Evolutionary conservation across 2,329 filamentous ascomycete species (phyloP).

Genomic region (Rachicladosporium sp.): DNA sequence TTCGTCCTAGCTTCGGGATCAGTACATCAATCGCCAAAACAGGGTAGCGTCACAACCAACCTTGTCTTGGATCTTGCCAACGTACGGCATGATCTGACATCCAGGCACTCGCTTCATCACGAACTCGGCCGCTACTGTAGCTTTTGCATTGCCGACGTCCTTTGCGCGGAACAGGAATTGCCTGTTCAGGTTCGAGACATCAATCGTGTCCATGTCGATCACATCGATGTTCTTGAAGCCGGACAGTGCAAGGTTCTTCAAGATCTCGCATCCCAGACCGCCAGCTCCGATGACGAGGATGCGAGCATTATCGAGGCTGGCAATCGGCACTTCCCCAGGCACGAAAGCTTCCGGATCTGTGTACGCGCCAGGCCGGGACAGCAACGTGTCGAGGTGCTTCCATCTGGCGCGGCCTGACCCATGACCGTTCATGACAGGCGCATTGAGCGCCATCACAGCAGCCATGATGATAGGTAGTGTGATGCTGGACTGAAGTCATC

Average conservation of each 20-base stretch:
- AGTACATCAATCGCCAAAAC: background rate
- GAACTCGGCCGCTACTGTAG: constrained; percentile 81
- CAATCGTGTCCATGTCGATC: constrained; percentile 99
- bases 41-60: constrained; percentile 1
- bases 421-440: constrained; percentile 24
- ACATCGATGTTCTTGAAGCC: constrained; percentile 96
- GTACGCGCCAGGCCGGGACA: constrained; percentile 67
- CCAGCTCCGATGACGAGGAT: constrained; percentile 63
- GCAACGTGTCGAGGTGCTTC: constrained; percentile 73
- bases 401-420: constrained; percentile 24
- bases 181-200: constrained; percentile 94
- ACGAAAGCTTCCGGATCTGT: constrained; percentile 46
- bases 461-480: constrained; percentile 8
- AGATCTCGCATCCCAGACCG: constrained; percentile 86
- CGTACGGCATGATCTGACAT: constrained; percentile 86
- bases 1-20: constrained; percentile 45
- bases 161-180: constrained; percentile 89
- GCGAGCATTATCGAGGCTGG: constrained; percentile 53
- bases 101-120: constrained; percentile 82
- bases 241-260: constrained; percentile 90
- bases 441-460: constrained; percentile 12
- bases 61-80: constrained; percentile 91
- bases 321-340: constrained; percentile 39
- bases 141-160: constrained; percentile 89
- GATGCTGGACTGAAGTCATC: too few species aligned